Evolutionary conservation across 202 grass and related monocot genomes (phyloP).

Genomic region (Elaeis oleifera): DNA sequence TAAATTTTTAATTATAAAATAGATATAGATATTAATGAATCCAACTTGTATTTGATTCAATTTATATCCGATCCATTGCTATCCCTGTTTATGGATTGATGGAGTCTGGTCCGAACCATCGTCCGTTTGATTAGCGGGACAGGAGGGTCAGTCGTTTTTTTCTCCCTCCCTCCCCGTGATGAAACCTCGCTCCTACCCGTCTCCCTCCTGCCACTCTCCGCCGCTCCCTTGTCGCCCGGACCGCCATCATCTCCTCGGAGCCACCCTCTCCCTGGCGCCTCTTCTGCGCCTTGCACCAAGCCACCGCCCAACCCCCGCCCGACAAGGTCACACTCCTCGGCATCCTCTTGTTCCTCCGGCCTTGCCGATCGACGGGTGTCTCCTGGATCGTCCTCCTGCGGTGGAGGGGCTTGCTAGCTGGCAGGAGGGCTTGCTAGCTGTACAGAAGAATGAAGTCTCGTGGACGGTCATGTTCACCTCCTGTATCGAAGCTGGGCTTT

Average conservation of each 20-base stretch:
- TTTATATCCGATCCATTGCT: no score
- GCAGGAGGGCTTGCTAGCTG: not conserved
- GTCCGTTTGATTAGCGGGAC: no score
- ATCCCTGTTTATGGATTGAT: no score
- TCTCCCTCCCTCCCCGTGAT: no score
- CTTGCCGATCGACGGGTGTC: constrained; percentile 23
- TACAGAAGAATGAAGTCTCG: constrained; percentile 15
- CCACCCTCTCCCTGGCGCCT: constrained; percentile 12
- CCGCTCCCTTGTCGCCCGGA: constrained; percentile 30
- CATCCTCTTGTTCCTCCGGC: constrained; percentile 60
- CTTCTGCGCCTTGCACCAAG: constrained; percentile 71
- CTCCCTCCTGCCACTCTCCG: constrained; percentile 35
- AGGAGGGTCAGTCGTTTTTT: no score
- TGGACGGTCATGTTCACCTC: constrained; percentile 13
- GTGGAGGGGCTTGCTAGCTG: constrained; percentile 13
- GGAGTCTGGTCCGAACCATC: no score
- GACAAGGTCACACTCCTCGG: constrained; percentile 12
- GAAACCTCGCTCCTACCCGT: no score
- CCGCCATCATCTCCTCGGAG: constrained; percentile 19
- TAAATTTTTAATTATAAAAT: no score
- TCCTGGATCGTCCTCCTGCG: constrained; percentile 6
- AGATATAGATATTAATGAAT: no score
- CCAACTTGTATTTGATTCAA: no score
- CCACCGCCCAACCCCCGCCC: constrained; percentile 15
- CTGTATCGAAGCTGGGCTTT: constrained; percentile 13